These are phyloP conservation scores for Triticum monococcum DNA, from an alignment of 176 grass and related monocot species.

Conservation along the genomic window DNA sequence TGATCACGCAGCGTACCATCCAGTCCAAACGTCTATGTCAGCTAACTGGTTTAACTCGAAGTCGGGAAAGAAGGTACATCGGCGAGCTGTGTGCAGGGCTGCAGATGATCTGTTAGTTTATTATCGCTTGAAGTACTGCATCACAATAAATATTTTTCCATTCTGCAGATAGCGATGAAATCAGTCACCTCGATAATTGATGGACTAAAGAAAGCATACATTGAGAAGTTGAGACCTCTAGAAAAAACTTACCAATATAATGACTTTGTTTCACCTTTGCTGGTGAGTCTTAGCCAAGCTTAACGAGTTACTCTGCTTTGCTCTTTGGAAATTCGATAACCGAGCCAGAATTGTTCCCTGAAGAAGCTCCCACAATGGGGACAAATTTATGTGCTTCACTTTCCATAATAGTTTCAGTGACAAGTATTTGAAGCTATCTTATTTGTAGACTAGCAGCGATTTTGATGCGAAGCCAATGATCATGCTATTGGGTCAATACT, in stretches of 20 bases:
- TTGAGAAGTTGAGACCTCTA: slow-evolving; percentile 80
- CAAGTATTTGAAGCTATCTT: background rate
- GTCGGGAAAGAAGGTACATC: slow-evolving; percentile 71
- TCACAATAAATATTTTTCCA: background rate
- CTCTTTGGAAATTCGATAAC: background rate
- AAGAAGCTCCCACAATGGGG: background rate
- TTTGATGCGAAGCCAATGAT: slow-evolving; percentile 98
- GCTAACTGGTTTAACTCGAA: slow-evolving; percentile 85
- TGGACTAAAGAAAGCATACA: slow-evolving; percentile 89
- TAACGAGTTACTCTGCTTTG: background rate
- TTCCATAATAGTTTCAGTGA: background rate
- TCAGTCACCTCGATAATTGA: slow-evolving; percentile 92
- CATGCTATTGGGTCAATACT: slow-evolving; percentile 97
- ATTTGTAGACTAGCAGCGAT: slow-evolving; percentile 76
- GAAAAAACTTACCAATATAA: slow-evolving; percentile 79
- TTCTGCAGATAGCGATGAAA: slow-evolving; percentile 64
- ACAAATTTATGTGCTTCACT: background rate
- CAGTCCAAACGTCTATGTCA: slow-evolving; percentile 37
- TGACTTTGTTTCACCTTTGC: slow-evolving; percentile 75
- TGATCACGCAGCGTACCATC: slow-evolving; percentile 36
- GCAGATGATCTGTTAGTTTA: background rate
- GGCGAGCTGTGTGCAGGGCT: background rate
- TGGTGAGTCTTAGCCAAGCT: slow-evolving; percentile 38
- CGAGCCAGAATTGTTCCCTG: background rate
- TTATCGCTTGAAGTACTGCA: background rate